Evolutionary conservation across 2,329 filamentous ascomycete genomes (phyloP).

Genomic region (Hysterium pulicare): DNA sequence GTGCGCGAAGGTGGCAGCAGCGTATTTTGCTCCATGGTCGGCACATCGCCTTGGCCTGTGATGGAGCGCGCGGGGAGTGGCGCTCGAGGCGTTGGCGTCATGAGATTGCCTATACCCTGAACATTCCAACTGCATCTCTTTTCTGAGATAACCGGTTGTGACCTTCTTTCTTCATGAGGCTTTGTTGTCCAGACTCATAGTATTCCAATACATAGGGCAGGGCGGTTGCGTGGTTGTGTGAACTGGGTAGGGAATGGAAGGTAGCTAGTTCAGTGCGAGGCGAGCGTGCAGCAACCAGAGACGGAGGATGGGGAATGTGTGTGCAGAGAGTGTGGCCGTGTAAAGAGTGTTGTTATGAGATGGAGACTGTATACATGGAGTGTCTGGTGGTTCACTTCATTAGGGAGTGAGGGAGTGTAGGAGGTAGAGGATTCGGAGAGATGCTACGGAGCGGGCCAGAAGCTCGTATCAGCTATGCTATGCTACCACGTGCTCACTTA

Average conservation of each 20-base stretch:
- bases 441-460: neutral
- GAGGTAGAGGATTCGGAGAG: too few species aligned
- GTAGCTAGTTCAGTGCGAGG: too few species aligned
- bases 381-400: too few species aligned
- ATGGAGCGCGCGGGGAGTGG: conserved; percentile 37
- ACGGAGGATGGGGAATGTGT: too few species aligned
- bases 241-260: neutral
- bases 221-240: too few species aligned
- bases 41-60: conserved; percentile 36
- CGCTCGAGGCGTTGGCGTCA: conserved; percentile 36
- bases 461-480: too few species aligned
- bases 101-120: conserved; percentile 40
- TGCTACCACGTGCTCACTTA: neutral
- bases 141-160: conserved; percentile 20
- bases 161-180: conserved; percentile 34
- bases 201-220: too few species aligned
- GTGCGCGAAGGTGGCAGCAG: conserved; percentile 43
- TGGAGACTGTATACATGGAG: neutral
- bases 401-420: too few species aligned
- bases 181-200: conserved; percentile 15
- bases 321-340: too few species aligned
- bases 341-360: too few species aligned
- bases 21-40: conserved; percentile 33
- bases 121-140: conserved; percentile 37
- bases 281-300: too few species aligned